phyloP scores from a whole-genome alignment of 2,329 filamentous ascomycete genomes.

The Capronia epimyces region DNA sequence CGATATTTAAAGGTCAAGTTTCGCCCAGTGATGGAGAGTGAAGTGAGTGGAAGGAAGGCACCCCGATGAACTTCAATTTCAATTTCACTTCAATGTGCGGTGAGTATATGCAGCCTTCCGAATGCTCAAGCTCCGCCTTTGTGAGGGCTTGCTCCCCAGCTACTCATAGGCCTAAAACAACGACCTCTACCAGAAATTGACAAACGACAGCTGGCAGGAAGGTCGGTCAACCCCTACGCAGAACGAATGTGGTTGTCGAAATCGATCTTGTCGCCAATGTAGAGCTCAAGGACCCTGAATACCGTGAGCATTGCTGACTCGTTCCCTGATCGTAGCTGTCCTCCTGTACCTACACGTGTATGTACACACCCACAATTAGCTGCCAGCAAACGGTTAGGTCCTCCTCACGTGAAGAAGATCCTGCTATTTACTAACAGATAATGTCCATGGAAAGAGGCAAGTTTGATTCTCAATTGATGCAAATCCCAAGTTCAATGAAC shows the following conservation, averaged over 20 bases:
- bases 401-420: neutral
- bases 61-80: neutral
- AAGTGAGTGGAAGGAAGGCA: neutral
- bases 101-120: too few relatives aligned
- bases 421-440: too few relatives aligned
- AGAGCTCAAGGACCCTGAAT: neutral
- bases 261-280: neutral
- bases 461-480: too few relatives aligned
- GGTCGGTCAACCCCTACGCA: too few relatives aligned
- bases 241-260: too few relatives aligned
- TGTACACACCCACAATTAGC: too few relatives aligned
- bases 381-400: neutral
- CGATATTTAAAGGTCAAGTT: constrained; percentile 1
- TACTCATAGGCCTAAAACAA: neutral
- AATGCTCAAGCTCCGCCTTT: neutral
- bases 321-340: neutral
- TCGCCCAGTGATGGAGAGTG: neutral
- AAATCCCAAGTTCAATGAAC: too few relatives aligned
- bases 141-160: neutral
- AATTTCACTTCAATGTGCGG: neutral
- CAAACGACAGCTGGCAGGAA: too few relatives aligned
- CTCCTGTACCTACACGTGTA: too few relatives aligned
- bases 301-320: neutral
- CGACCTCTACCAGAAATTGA: too few relatives aligned
- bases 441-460: too few relatives aligned